Percentiles rank a stretch among this genome's conserved stretches.
These are phyloP conservation scores for Collybia sp. DNA, from an alignment of 768 basidiomycete genomes.

Conservation along the genomic window DNA sequence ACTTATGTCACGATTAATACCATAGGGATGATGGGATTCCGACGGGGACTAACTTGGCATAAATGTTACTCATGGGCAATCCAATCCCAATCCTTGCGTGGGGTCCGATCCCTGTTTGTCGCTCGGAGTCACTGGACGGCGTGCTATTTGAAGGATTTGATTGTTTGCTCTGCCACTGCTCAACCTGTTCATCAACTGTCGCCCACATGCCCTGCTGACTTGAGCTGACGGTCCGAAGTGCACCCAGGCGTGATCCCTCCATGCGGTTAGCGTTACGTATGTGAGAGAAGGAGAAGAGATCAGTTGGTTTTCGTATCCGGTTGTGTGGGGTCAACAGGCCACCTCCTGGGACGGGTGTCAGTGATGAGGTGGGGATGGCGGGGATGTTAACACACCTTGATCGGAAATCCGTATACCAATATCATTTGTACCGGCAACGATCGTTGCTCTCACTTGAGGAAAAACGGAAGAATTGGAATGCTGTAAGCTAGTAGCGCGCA, in stretches of 20 bases:
- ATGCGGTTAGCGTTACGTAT: conserved; percentile 69
- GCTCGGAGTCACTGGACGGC: conserved; percentile 30
- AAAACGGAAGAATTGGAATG: conserved; percentile 37
- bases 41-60: conserved; percentile 54
- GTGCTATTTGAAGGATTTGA: conserved; percentile 12
- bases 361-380: background rate
- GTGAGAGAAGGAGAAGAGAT: conserved; percentile 89
- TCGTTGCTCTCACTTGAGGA: conserved; percentile 71
- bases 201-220: conserved; percentile 64
- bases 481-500: conserved; percentile 59
- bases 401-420: conserved; percentile 87
- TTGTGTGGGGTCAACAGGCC: conserved; percentile 51
- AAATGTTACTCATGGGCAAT: conserved; percentile 87
- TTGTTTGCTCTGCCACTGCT: conserved; percentile 33
- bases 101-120: conserved; percentile 38
- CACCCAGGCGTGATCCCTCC: conserved; percentile 61
- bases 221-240: conserved; percentile 57
- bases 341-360: conserved; percentile 44
- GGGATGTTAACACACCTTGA: conserved; percentile 47
- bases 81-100: conserved; percentile 78
- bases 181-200: conserved; percentile 78
- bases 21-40: too few species aligned
- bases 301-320: conserved; percentile 56
- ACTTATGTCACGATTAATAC: conserved; percentile 24
- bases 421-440: conserved; percentile 69